Conservation (phyloP, 495 filamentous ascomycete species). For the Trichoderma parareesei region DNA sequence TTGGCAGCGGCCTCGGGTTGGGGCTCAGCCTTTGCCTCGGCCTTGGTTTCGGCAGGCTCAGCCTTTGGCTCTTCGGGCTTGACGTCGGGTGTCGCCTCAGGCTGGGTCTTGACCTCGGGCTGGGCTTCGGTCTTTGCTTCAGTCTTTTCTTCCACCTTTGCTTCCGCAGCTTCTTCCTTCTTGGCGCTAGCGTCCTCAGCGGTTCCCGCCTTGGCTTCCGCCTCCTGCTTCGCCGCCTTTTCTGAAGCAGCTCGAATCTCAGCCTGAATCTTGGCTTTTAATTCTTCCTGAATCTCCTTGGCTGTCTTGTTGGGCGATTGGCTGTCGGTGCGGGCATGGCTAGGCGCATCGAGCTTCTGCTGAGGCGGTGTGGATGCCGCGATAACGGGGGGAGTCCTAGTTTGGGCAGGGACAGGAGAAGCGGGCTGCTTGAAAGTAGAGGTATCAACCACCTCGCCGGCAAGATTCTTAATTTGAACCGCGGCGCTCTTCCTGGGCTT, state of each 20-base stretch:
- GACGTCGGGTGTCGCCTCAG: slow-evolving; percentile 36
- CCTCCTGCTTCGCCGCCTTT: too few species aligned
- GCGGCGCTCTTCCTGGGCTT: slow-evolving; percentile 56
- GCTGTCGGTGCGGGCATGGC: slow-evolving; percentile 42
- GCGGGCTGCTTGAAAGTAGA: slow-evolving; percentile 28
- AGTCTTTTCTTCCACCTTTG: slow-evolving; percentile 39
- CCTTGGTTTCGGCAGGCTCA: slow-evolving; percentile 35
- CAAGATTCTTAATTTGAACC: slow-evolving; percentile 70
- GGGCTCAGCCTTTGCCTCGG: slow-evolving; percentile 33
- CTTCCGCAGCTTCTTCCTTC: slow-evolving; percentile 24
- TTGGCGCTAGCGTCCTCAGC: slow-evolving; percentile 40
- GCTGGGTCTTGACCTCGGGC: slow-evolving; percentile 35
- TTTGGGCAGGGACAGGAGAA: slow-evolving; percentile 41
- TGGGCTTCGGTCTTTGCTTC: slow-evolving; percentile 34
- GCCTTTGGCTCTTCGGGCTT: slow-evolving; percentile 29
- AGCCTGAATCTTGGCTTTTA: slow-evolving; percentile 49
- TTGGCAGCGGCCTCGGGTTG: slow-evolving; percentile 31
- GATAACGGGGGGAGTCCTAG: slow-evolving; percentile 45
- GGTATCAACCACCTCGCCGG: slow-evolving; percentile 52
- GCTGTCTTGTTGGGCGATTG: slow-evolving; percentile 32
- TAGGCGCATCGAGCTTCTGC: slow-evolving; percentile 29
- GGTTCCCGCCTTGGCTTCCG: too few species aligned
- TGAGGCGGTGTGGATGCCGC: slow-evolving; percentile 44
- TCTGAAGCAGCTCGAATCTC: slow-evolving; percentile 51
- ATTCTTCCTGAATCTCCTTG: slow-evolving; percentile 43